Evolutionary conservation across 371 early-diverging fungal species (phyloP), one percentile per base, ranked within the genome.

Genomic region (Synchytrium microbalum): DNA sequence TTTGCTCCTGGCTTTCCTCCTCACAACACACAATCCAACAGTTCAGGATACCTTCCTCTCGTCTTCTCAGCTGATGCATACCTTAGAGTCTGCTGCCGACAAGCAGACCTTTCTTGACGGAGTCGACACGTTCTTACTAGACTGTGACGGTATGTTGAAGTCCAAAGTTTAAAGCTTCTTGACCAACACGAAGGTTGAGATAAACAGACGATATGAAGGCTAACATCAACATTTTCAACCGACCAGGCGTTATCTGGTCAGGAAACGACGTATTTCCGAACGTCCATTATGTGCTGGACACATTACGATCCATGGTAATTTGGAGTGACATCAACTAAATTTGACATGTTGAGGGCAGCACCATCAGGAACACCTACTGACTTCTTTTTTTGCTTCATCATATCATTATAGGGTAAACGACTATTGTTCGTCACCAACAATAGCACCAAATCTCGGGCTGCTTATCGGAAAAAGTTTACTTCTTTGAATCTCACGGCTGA

Each of bases 391-490:
- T 30, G 13, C 28, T 58, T 66, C 54, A 25, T 61, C 10, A 66
- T 19, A 13, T 10, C 31, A 46, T 3, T 26, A 5, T 52, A 74
- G 72, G 92, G 91, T 53, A 96, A 97, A 75, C 82, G 83, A 27
- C 66, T 95, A 19, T 78, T 92, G 53, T 96, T 95, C 75, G 95
- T 98, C 8, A 91, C 98, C 46, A 98, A 98, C 85, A 98, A 98
- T 80, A 90, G 91, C 75, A 87, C 93, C 13, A 90, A 90, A 64
- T 92, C 95, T 25, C 86, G 97, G 33, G 68, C 68, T 3, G 75
- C 83, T 54, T 95, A 93, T 67, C 71, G 86, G 26, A 77, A 85
- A 51, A 96, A 95, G 79, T 92, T 97, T 69, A 67, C 76, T 53
- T 78, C 76, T 25, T 75, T 94, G 26, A 89, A 89, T 27, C 84